Evolutionary conservation across 371 early-diverging fungal genomes (phyloP), one percentile per base, ranked within the genome.

Genomic region (Mortierella sp.): DNA sequence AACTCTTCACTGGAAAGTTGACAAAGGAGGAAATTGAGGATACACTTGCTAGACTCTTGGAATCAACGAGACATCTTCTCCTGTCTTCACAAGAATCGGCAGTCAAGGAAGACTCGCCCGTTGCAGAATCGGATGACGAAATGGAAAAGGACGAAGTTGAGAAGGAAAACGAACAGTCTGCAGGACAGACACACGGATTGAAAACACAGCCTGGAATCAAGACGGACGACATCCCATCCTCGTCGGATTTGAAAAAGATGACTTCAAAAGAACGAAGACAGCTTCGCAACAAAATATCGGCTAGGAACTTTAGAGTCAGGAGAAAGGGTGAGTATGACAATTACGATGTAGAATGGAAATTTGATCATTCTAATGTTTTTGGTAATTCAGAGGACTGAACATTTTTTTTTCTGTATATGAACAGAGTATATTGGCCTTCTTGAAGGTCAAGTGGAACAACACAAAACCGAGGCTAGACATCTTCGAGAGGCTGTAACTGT

Each of bases 221-320:
- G 58, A 77, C 72, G 8, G 77, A 77, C n/a, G 77, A 77, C 29
- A 77, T 77, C 23, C 77, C 77, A 4, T 72, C 72, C 7, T 64
- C 72, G 0, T 26, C 64, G 0, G 72, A 71, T 17, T 42, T 77
- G 68, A 77, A 72, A 56, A 91, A 89, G 64, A 80, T 95, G 81
- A 86, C 92, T 9, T 88, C 95, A 9, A 94, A 93, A 84, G 95
- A 96, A 82, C 90, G 96, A 22, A 86, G 96, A 28, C 96, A 95
- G 80, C 83, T 96, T 63, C 88, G 96, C 40, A 96, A 96, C 86
- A 95, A 96, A 72, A 93, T 95, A 34, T 94, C 95, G 3, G 96
- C 96, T 5, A 85, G 96, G 64, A 94, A 94, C 82, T 96, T 96
- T 75, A 85, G 96, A 54, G 91, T 92, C 56, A 86, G 96, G 57